These are phyloP conservation scores for Leonotis leonurus DNA, from an alignment of 257 asterid species.

Conservation along the genomic window DNA sequence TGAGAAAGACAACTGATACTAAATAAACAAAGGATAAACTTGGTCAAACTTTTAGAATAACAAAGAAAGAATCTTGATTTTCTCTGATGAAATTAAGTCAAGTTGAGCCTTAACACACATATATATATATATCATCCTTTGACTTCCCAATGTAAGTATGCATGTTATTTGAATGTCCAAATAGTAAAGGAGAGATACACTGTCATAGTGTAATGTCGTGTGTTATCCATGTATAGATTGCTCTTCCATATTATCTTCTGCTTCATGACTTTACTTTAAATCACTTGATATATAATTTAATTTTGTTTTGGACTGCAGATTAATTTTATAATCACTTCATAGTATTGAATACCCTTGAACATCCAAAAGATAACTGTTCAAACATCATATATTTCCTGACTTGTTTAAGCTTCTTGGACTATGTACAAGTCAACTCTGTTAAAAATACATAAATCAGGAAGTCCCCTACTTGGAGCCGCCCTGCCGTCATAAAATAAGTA, in stretches of 20 bases:
- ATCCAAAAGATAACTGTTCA: no score
- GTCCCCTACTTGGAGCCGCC: constrained; percentile 1
- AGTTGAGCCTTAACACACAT: neutral
- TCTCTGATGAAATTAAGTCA: neutral
- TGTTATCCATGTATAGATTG: no score
- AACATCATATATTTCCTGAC: neutral
- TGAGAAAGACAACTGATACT: constrained; percentile 14
- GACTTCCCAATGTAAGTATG: no score
- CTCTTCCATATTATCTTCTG: neutral
- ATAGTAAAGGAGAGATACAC: no score
- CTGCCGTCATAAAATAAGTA: neutral
- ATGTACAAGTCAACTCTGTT: constrained; percentile 17
- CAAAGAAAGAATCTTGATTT: neutral
- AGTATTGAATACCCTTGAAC: no score
- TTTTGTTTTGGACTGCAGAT: neutral
- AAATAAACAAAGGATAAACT: neutral
- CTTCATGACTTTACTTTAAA: no score
- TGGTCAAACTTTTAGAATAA: constrained; percentile 8
- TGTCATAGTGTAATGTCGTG: neutral
- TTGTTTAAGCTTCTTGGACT: constrained; percentile 21
- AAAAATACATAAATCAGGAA: neutral
- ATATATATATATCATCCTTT: no score
- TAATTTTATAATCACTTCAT: neutral
- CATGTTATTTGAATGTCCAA: no score
- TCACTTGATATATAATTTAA: neutral